Evolutionary conservation across 2,329 filamentous ascomycete species (phyloP).

Genomic region (Botrytis fragariae): DNA sequence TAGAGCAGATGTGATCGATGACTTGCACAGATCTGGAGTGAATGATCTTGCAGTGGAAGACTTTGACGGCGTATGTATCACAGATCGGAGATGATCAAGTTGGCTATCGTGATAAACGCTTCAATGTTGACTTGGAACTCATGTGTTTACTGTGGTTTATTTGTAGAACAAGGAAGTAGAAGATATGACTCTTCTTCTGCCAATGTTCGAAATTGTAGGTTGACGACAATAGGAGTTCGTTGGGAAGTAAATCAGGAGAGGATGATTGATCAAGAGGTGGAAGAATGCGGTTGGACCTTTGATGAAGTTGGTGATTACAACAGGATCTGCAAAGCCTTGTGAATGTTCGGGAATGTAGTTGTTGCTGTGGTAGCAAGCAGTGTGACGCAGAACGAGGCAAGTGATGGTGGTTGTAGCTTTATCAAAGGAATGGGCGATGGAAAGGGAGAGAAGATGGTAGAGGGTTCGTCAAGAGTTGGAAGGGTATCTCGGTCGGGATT

Average conservation of each 20-base stretch:
- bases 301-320: constrained; percentile 15
- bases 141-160: constrained; percentile 42
- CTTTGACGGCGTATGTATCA: constrained; percentile 19
- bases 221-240: neutral
- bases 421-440: constrained; percentile 23
- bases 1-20: constrained; percentile 12
- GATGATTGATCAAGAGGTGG: constrained; percentile 2
- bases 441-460: constrained; percentile 19
- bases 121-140: constrained; percentile 42
- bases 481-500: constrained; percentile 15
- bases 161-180: constrained; percentile 45
- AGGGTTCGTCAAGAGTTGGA: constrained; percentile 31
- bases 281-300: constrained; percentile 10
- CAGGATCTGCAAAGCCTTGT: constrained; percentile 22
- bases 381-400: constrained; percentile 31
- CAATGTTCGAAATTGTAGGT: constrained; percentile 24
- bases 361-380: constrained; percentile 28
- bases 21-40: constrained; percentile 14
- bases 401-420: constrained; percentile 19
- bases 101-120: constrained; percentile 42
- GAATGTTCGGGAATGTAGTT: constrained; percentile 24
- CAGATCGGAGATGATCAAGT: constrained; percentile 31
- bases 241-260: neutral
- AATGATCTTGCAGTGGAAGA: constrained; percentile 17
- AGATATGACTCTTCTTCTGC: constrained; percentile 49